Base-by-base conservation (phyloP, 2,329 filamentous ascomycete genomes). In the Alternaria alternata region DNA sequence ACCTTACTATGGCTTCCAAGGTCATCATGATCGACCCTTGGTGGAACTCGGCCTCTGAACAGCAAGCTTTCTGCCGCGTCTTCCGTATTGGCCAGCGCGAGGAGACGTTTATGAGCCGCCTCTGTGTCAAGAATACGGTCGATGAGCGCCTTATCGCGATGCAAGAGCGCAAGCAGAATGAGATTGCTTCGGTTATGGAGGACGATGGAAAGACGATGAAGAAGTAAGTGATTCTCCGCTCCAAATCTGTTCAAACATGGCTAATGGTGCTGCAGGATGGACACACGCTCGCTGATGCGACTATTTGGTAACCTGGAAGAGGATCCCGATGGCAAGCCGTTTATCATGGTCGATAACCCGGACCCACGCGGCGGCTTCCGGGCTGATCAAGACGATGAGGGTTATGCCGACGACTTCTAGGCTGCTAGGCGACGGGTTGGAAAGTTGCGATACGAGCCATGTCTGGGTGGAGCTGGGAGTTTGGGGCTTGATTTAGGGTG, bases 31-130 rank as follows among this genome's bases (percentile, higher is more conserved):
- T 86, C 18, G 83, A 84, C 58, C 80, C 80, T 0, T 83, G 81
- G 82, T 92, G 87, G 87, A 91, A 92, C 57, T 75, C 75, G 1
- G 80, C 83, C 0, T 74, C 82, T 0, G 88, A 92, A 65, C 79
- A 87, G n/a, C 90, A 92, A 67, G 88, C 86, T 0, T 87, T 86
- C 69, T 85, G 82, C 1, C 85, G 91, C 0, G 85, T 92, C 0
- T 86, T 85, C 66, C 83, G 91, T 5, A 87, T 89, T 3, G 89
- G 89, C 0, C 91, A 94, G 63, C 62, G 70, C 0, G 85, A 88
- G 42, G 79, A 86, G 34, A 88, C 89, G 0, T 79, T 86, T 11
- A 83, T 91, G 58, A 82, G 86, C 0, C 82, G 87, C 0, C 81
- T 93, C 34, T 75, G 87, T 1, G 81, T 88, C 0, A 75, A 80